Evolutionary conservation across 192 early-diverging fungal genomes (phyloP), one percentile per base, ranked within the genome.

Genomic region (Pecoramyces ruminantium): DNA sequence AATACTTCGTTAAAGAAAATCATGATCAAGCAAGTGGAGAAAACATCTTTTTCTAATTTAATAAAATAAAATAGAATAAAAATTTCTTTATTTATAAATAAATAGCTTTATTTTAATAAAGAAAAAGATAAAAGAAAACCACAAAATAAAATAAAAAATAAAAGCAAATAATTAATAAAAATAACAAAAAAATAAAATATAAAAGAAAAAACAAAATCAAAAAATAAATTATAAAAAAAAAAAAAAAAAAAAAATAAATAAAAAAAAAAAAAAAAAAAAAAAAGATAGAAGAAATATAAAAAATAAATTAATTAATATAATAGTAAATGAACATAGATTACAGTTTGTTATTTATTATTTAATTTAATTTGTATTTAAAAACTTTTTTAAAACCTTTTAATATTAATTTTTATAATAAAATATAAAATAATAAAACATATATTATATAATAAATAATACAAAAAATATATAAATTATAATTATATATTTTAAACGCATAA

Each of bases 1-100:
- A 97, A 87, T 92, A 96, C 84, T 97, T 97, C 89, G 92, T 96
- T 82, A 97, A 96, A 89, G 96, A 97, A 78, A 30, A 38, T 17
- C 13, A 30, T 34, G 78, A 30, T 78, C 78, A 30, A 78, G 5
- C 30, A 78, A 78, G 34, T 38, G 78, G 78, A 38, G 30, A 38
- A 78, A 34, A 38, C 78, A 21, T 30, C 34, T 38, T 78, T 78
- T 38, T 78, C 30, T 78, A 38, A 78, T 18, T 78, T 21, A 51
- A 51, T 51, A 4, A 51, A 40, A 51, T 21, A 3, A 17, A 51
- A 51, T 17, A 17, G 21, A 16, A 34, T 34, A 51, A 21, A 51
- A 51, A 4, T 21, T 51, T 51, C 42, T 51, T 51, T 51, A 51
- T 51, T 34, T 11, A 34, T 34, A 34, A 34, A 34, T 34, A 34